A percentile compares a stretch with the other conserved stretches of the same genome.
Conservation (phyloP, 2,329 filamentous ascomycete species). For the Ophiostoma ulmi region DNA sequence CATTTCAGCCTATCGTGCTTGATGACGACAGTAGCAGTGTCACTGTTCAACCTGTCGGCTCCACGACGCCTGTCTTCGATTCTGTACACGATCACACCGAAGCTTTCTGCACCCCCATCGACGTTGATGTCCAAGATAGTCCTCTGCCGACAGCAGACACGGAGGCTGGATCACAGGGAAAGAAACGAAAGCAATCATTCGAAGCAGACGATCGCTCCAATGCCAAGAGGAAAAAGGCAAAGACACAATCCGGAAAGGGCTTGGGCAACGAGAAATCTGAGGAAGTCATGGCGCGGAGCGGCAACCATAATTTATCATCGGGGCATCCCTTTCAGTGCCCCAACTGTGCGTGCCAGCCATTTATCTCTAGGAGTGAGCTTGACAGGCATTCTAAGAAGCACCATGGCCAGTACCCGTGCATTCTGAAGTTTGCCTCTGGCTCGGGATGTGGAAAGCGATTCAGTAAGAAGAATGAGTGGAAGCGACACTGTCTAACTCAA, state of each 20-base stretch:
- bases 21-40: neutral
- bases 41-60: neutral
- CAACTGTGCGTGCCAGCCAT: neutral
- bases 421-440: slow-evolving; percentile 44
- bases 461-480: slow-evolving; percentile 88
- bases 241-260: neutral
- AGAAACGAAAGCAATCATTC: neutral
- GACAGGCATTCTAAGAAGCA: neutral
- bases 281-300: neutral
- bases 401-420: neutral
- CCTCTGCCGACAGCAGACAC: too few species aligned
- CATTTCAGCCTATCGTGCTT: neutral
- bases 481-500: slow-evolving; percentile 75
- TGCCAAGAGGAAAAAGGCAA: neutral
- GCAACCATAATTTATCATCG: neutral
- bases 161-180: neutral
- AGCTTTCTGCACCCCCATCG: neutral
- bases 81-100: neutral
- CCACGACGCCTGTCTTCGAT: neutral
- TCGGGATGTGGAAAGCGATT: slow-evolving; percentile 73
- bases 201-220: neutral
- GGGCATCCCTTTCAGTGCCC: neutral
- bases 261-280: neutral
- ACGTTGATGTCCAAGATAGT: neutral
- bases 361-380: neutral